A percentile compares a stretch with the other conserved stretches of the same genome.
phyloP scores from a whole-genome alignment of 2,329 filamentous ascomycete species.

The Fusarium transvaalense region DNA sequence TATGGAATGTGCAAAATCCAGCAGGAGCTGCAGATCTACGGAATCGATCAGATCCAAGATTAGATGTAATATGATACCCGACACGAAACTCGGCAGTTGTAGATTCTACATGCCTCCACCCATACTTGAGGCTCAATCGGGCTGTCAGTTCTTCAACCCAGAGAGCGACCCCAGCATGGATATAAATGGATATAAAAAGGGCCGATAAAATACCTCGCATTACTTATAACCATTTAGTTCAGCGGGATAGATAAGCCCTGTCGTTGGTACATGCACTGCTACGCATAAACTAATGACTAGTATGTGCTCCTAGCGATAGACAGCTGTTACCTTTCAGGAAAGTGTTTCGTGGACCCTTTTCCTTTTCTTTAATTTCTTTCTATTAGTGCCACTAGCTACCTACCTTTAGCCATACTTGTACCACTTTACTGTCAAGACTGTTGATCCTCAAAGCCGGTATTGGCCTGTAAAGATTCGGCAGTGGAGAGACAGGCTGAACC shows the following conservation, averaged over 20 bases:
- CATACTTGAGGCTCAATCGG: background rate
- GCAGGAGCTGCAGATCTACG: background rate
- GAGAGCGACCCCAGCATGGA: too few relatives aligned
- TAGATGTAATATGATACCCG: background rate
- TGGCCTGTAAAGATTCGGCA: background rate
- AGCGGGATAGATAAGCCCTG: background rate
- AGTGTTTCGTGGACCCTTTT: background rate
- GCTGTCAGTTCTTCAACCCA: too few relatives aligned
- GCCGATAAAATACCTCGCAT: too few relatives aligned
- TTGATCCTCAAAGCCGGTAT: background rate
- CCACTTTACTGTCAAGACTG: background rate
- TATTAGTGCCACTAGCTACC: rapidly evolving
- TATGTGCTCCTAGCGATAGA: background rate
- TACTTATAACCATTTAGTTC: background rate
- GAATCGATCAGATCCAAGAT: too few relatives aligned
- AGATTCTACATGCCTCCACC: rapidly evolving
- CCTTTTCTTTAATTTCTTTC: background rate
- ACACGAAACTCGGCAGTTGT: rapidly evolving
- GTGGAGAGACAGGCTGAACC: background rate
- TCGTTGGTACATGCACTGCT: background rate
- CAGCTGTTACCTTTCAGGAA: background rate
- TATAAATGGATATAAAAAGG: background rate
- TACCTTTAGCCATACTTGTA: background rate
- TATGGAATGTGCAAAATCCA: background rate
- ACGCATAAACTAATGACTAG: background rate